These are phyloP conservation scores for Asclepias syriaca DNA, from an alignment of 257 asterid species.

Conservation along the genomic window DNA sequence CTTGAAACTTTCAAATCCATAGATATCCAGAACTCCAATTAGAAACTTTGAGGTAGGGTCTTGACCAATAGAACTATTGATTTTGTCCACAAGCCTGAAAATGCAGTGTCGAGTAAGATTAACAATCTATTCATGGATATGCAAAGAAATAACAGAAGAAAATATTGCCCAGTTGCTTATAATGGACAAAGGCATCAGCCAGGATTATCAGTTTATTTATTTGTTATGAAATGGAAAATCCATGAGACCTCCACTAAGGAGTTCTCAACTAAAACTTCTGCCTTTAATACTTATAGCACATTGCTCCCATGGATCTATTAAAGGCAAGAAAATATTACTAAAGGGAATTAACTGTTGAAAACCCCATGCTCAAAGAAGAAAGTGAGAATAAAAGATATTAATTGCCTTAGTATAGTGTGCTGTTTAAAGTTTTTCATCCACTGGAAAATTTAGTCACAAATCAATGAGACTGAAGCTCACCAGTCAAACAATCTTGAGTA, in stretches of 20 bases:
- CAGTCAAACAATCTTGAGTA: constrained; percentile 95
- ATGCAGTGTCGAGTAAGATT: neutral
- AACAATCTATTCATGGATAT: constrained; percentile 1
- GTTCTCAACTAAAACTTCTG: constrained; percentile 5
- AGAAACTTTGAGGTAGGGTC: constrained; percentile 41
- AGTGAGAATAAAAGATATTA: neutral
- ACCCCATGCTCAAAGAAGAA: neutral
- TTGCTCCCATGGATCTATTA: neutral
- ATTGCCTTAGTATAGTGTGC: neutral
- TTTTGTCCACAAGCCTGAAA: constrained; percentile 50
- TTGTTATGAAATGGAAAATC: neutral
- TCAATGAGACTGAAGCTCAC: constrained; percentile 28
- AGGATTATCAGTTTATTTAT: neutral
- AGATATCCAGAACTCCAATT: constrained; percentile 52
- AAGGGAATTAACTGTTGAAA: neutral
- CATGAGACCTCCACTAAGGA: neutral
- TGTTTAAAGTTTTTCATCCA: neutral
- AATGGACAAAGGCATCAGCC: constrained; percentile 1
- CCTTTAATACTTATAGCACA: neutral
- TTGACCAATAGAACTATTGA: constrained; percentile 47
- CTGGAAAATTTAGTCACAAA: neutral
- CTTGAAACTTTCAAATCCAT: constrained; percentile 60
- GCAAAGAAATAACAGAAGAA: neutral
- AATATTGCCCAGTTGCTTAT: neutral
- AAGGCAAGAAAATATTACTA: neutral